Evolutionary conservation across 176 grass and related monocot genomes (phyloP), one percentile per base, ranked within the genome.

Genomic region (Avena eriantha): DNA sequence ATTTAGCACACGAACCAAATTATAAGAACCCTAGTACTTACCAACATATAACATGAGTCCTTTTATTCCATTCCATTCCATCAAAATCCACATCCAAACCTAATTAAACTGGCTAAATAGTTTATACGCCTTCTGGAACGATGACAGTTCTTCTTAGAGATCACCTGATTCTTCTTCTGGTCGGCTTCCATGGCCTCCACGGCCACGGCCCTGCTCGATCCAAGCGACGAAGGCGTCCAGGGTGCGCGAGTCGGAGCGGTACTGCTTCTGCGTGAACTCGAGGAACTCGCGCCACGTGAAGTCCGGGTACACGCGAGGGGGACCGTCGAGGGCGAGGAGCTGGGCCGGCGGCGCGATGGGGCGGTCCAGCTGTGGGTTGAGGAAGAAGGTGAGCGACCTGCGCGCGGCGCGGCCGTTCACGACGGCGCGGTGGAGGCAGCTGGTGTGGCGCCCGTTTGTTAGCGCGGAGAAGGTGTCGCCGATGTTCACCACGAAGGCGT

Each of bases 211-310:
- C 19, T 56, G 21, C 21, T 2, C 11, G 86, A 96, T 93, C 92
- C 87, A 98, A 22, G 79, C 23, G 17, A 86, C 76, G 89, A 98
- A 96, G 56, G 94, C 88, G 41, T 98, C 90, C 77, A 98, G 57
- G 33, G 97, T 98, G 81, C 74, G 85, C 16, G 74, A 82, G 89
- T 96, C 94, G 0, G 97, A 88, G 1, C 94, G 88, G 85, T 98
- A 98, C 18, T 81, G 82, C 87, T 90, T 96, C 87, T 96, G 94
- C 56, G 94, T 96, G 94, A 98, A 98, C 73, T 93, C 89, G 79
- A 94, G 92, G 72, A 96, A 59, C 16, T 93, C 58, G 14, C 93
- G 89, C 97, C 97, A 98, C 8, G 92, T 98, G 90, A 96, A 98
- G 85, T 98, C 93, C 19, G 96, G 96, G 88, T 88, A 98, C 21